A percentile compares a stretch with the other conserved stretches of the same genome.
Evolutionary conservation across 2,329 filamentous ascomycete genomes (phyloP).

Genomic region (Claviceps maximensis): DNA sequence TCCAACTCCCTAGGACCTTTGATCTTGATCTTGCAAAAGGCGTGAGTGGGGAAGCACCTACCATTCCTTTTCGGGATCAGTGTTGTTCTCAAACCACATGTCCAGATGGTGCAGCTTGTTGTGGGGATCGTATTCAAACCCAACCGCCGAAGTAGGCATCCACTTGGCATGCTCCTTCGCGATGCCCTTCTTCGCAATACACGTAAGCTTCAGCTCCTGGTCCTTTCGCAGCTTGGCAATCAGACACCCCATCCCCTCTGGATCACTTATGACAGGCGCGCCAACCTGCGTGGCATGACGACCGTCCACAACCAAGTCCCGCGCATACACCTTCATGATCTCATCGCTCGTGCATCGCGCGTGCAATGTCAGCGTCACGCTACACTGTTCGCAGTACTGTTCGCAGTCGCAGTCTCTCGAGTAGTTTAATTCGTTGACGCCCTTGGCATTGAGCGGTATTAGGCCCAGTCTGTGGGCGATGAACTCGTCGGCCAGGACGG

Average conservation of each 20-base stretch:
- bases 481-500: conserved; percentile 94
- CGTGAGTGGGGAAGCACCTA: conserved; percentile 34
- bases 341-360: conserved; percentile 76
- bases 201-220: conserved; percentile 81
- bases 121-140: conserved; percentile 95
- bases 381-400: conserved; percentile 84
- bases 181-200: conserved; percentile 95
- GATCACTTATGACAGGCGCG: conserved; percentile 70
- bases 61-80: conserved; percentile 73
- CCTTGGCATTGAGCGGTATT: conserved; percentile 73
- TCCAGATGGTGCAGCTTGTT: conserved; percentile 90
- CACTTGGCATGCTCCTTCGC: conserved; percentile 98
- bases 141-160: conserved; percentile 83
- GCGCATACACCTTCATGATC: conserved; percentile 87
- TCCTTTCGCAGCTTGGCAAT: conserved; percentile 83
- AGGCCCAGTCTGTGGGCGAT: conserved; percentile 85
- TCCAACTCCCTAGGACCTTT: background rate
- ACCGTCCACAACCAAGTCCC: conserved; percentile 65
- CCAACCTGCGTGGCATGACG: conserved; percentile 66
- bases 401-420: conserved; percentile 95
- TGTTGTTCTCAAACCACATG: conserved; percentile 74
- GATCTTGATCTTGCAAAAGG: background rate
- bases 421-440: conserved; percentile 72
- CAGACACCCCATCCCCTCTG: conserved; percentile 66
- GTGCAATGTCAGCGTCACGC: conserved; percentile 70